These are phyloP conservation scores for Hericium coralloides DNA, from an alignment of 768 basidiomycete species.

Conservation along the genomic window DNA sequence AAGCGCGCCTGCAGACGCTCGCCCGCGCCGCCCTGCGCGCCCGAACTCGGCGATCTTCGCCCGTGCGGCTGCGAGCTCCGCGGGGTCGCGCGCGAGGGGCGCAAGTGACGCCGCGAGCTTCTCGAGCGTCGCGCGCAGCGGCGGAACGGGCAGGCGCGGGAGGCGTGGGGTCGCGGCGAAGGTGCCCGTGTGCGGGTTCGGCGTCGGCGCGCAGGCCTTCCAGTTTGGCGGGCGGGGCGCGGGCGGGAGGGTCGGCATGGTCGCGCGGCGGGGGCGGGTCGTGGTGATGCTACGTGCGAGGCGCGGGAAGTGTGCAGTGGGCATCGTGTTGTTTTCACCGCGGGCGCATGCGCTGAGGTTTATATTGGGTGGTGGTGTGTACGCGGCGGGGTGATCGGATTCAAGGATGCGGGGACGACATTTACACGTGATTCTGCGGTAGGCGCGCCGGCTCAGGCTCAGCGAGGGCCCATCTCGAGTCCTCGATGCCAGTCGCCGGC, in stretches of 20 bases:
- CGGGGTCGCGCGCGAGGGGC: conserved; percentile 60
- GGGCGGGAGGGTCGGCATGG: not conserved
- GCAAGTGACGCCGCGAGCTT: conserved; percentile 62
- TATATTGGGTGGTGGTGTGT: not conserved
- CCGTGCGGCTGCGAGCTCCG: conserved; percentile 46
- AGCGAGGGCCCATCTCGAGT: too few relatives aligned
- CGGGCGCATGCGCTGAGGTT: not conserved
- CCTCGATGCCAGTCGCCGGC: too few relatives aligned
- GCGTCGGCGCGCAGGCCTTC: conserved; percentile 62
- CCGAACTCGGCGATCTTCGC: conserved; percentile 65
- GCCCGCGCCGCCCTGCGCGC: conserved; percentile 18
- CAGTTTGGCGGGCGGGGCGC: conserved; percentile 26
- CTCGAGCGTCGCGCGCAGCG: conserved; percentile 53
- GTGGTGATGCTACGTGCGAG: not conserved
- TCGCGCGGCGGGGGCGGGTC: not conserved
- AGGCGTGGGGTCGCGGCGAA: conserved; percentile 58
- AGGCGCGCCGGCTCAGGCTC: too few relatives aligned
- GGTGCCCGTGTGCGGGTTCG: conserved; percentile 41
- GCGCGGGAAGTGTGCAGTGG: not conserved
- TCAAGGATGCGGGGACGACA: too few relatives aligned
- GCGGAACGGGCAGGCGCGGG: conserved; percentile 68
- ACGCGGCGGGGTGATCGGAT: not conserved
- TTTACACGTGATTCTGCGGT: too few relatives aligned
- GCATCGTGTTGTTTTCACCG: not conserved
- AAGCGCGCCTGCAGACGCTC: conserved; percentile 58